Conservation (phyloP, 306 rosid species). For the Ormosia emarginata region DNA sequence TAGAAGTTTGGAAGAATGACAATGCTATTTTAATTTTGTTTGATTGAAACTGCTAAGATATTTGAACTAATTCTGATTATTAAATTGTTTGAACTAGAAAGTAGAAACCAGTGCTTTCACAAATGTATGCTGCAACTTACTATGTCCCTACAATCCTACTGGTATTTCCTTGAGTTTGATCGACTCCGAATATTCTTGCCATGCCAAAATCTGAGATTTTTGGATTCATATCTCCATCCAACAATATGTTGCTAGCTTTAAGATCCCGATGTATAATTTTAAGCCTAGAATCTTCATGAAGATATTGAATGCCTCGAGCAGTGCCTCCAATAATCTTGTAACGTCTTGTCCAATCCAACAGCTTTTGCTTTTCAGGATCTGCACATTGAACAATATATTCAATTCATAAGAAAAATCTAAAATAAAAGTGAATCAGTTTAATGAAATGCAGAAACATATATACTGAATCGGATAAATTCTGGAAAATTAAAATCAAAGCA, state of each 20-base stretch:
- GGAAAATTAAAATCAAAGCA: not conserved
- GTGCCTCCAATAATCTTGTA: constrained; percentile 36
- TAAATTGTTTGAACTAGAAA: not conserved
- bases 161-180: constrained; percentile 40
- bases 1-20: too few relatives aligned
- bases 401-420: not conserved
- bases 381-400: not conserved
- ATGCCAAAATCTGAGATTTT: constrained; percentile 61
- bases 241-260: constrained; percentile 50
- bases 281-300: constrained; percentile 56
- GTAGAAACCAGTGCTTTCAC: not conserved
- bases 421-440: not conserved
- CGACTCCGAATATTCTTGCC: constrained; percentile 37
- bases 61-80: not conserved
- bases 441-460: not conserved
- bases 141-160: constrained; percentile 40
- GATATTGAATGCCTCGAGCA: constrained; percentile 49
- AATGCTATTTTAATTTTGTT: not conserved
- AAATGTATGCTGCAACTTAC: constrained; percentile 32
- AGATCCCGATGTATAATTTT: constrained; percentile 56
- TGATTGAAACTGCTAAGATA: not conserved
- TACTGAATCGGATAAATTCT: not conserved
- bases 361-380: constrained; percentile 30
- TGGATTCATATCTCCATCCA: constrained; percentile 47
- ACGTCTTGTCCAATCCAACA: constrained; percentile 40